Conservation (phyloP, 495 filamentous ascomycete genomes). For the Hypoxylon crocopeplum region DNA sequence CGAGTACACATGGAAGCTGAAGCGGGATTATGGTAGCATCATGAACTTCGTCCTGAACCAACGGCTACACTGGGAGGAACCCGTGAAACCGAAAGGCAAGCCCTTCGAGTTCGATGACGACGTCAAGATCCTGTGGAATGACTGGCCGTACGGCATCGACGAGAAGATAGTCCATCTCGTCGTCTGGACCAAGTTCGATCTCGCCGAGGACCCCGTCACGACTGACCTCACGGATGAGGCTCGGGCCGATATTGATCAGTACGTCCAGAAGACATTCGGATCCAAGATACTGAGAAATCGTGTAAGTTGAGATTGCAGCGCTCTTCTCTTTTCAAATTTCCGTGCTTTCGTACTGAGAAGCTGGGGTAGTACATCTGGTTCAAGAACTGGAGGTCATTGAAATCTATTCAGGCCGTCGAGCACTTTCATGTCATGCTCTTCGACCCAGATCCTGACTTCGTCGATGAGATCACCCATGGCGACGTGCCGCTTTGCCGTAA, state of each 20-base stretch:
- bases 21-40: slow-evolving; percentile 70
- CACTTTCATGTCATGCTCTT: slow-evolving; percentile 94
- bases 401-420: slow-evolving; percentile 86
- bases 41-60: slow-evolving; percentile 74
- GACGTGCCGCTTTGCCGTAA: slow-evolving; percentile 65
- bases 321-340: neutral
- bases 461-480: slow-evolving; percentile 74
- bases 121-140: slow-evolving; percentile 78
- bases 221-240: slow-evolving; percentile 70
- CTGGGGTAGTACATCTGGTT: slow-evolving; percentile 78
- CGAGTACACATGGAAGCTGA: slow-evolving; percentile 66
- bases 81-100: slow-evolving; percentile 43
- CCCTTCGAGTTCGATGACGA: slow-evolving; percentile 64
- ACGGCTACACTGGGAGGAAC: slow-evolving; percentile 66
- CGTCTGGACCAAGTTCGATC: slow-evolving; percentile 86
- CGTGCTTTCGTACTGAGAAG: neutral
- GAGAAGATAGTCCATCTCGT: slow-evolving; percentile 78
- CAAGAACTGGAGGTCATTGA: slow-evolving; percentile 84
- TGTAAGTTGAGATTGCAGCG: slow-evolving; percentile 44
- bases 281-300: slow-evolving; percentile 46
- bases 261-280: slow-evolving; percentile 68
- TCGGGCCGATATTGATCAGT: slow-evolving; percentile 69
- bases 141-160: slow-evolving; percentile 91
- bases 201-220: slow-evolving; percentile 68
- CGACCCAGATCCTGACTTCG: slow-evolving; percentile 71